These are phyloP conservation scores for Heritiera fomes DNA, from an alignment of 345 rosid genomes.

Conservation along the genomic window DNA sequence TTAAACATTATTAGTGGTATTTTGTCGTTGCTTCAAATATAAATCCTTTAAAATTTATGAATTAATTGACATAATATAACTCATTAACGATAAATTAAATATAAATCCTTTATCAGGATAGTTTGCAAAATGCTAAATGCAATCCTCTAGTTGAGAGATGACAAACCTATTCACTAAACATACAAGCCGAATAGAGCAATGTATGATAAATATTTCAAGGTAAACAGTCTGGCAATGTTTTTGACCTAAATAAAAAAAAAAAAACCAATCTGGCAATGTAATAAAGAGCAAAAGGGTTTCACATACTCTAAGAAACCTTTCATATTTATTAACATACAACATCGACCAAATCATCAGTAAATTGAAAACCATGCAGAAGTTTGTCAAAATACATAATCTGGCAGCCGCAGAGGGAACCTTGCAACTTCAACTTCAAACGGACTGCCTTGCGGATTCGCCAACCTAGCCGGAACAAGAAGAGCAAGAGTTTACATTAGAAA, in stretches of 20 bases:
- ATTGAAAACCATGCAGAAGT: neutral
- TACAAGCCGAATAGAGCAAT: neutral
- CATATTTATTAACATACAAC: neutral
- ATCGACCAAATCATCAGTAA: neutral
- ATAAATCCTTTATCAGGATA: too few relatives aligned
- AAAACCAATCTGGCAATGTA: neutral
- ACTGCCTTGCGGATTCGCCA: constrained; percentile 56
- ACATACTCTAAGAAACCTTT: neutral
- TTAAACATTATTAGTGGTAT: too few relatives aligned
- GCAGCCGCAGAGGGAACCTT: constrained; percentile 52
- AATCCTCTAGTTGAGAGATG: too few relatives aligned
- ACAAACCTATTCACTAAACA: too few relatives aligned
- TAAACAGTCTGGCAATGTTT: neutral
- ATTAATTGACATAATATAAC: too few relatives aligned
- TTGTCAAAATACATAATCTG: constrained; percentile 67
- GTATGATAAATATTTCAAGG: neutral
- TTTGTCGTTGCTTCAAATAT: too few relatives aligned
- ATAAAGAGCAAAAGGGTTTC: too few relatives aligned
- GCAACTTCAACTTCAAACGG: constrained; percentile 65
- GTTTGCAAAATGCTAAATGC: too few relatives aligned
- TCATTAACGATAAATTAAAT: too few relatives aligned
- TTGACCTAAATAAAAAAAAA: too few relatives aligned
- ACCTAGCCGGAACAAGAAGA: constrained; percentile 32
- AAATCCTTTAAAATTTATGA: too few relatives aligned
- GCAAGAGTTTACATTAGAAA: neutral